Evolutionary conservation across 495 filamentous ascomycete species (phyloP).

Genomic region (Daldinia vernicosa): DNA sequence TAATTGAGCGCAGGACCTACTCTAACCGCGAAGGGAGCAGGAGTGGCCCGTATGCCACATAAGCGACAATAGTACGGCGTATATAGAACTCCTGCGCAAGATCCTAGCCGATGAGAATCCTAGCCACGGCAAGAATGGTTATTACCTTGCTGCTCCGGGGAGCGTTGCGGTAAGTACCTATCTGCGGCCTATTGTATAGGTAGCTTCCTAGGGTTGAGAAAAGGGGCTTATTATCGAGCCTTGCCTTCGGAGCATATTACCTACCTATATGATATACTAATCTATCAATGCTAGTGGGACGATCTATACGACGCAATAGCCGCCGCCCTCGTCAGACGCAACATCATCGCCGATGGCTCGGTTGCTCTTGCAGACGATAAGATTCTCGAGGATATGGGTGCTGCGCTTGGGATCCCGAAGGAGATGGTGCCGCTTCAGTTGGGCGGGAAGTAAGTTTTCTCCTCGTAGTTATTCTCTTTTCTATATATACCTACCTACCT

Average conservation of each 20-base stretch:
- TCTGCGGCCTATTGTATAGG: too few species aligned
- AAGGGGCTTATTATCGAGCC: background rate
- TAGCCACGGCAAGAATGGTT: conserved; percentile 55
- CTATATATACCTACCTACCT: too few species aligned
- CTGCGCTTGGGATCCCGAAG: conserved; percentile 46
- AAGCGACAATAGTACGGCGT: conserved; percentile 54
- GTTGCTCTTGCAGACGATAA: conserved; percentile 48
- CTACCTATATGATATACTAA: background rate
- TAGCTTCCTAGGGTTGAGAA: too few species aligned
- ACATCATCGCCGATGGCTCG: conserved; percentile 46
- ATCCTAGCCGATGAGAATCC: conserved; percentile 53
- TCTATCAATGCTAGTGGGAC: conserved; percentile 48
- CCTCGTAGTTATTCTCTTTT: too few species aligned
- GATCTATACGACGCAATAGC: conserved; percentile 57
- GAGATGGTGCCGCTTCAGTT: conserved; percentile 50
- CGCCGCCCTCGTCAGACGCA: conserved; percentile 49
- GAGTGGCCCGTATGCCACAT: conserved; percentile 61
- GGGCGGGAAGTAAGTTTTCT: conserved; percentile 52
- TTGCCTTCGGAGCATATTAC: background rate
- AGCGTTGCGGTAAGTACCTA: conserved; percentile 43
- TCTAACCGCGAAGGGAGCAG: conserved; percentile 34
- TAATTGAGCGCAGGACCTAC: background rate
- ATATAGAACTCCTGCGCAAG: conserved; percentile 52
- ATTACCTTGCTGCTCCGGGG: conserved; percentile 60
- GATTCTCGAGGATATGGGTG: conserved; percentile 50